Evolutionary conservation across 2,329 filamentous ascomycete species (phyloP), one percentile per base, ranked within the genome.

Genomic region (Beauveria sp.): DNA sequence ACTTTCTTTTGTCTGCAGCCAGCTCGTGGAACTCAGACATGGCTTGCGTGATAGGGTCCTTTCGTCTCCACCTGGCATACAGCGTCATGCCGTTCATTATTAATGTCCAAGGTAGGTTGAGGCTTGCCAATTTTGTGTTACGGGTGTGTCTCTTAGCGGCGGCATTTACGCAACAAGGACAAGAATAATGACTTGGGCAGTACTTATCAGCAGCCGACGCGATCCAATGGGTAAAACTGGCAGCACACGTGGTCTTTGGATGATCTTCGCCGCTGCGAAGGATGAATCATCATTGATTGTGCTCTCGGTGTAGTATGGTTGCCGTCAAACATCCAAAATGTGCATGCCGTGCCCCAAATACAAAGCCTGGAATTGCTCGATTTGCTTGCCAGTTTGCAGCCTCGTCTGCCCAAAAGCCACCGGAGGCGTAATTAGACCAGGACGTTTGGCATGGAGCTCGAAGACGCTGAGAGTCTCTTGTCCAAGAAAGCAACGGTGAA

Each of bases 21-120:
- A 48, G 58, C 49, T 53, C 58, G 58, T 60, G 58, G 58, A 53
- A 46, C 24, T 60, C 49, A 53, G 50, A 60, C 58, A 60, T 60
- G 58, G 49, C 58, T 48, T 46, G 28, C 49, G 20, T 60, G 49
- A 40, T 24, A 60, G 12, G 58, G 40, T 14, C 34, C 57, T 51
- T 26, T 26, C 26, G 40, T 53, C 40, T 46, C 58, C 58, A 53
- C 49, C 24, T 26, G 8, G 16, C 38, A 53, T 54, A 53, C 58
- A 60, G 26, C 20, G 28, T n/a, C 42, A 26, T 22, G 40, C 16
- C 10, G 42, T 34, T 14, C 26, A 45, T 60, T 28, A 45, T 60
- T 40, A 12, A 53, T 60, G 58, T 53, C 22, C 22, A 20, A 53
- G 38, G 38, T 20, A 28, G 38, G 8, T 52, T 22, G 48, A 34